Percentiles rank a stretch among this genome's conserved stretches.
These are phyloP conservation scores for Pythium dissimile DNA, from an alignment of 352 stramenopile genomes.

Conservation along the genomic window DNA sequence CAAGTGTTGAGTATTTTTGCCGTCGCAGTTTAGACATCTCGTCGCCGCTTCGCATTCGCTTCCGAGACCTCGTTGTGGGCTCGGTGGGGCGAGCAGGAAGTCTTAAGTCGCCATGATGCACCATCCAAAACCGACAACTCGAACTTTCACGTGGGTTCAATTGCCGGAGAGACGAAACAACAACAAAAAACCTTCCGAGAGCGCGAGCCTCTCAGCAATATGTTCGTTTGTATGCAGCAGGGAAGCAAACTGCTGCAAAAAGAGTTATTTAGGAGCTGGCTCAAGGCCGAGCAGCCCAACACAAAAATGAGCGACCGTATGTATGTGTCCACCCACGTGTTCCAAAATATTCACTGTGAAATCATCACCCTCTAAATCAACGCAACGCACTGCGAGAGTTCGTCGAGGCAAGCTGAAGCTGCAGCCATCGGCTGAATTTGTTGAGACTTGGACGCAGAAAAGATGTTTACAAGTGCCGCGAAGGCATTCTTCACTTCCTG, in stretches of 20 bases:
- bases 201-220: not conserved
- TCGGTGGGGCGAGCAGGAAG: conserved; percentile 44
- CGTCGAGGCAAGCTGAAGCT: conserved; percentile 52
- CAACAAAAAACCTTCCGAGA: not conserved
- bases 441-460: conserved; percentile 43
- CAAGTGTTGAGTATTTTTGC: conserved; percentile 51
- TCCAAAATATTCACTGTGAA: not conserved
- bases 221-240: conserved; percentile 17
- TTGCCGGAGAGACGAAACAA: not conserved
- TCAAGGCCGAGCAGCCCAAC: not conserved
- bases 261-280: conserved; percentile 20
- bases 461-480: conserved; percentile 46
- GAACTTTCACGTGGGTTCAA: not conserved
- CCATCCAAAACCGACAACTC: too few relatives aligned
- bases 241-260: not conserved
- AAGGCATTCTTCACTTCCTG: conserved; percentile 45
- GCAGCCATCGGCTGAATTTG: conserved; percentile 31
- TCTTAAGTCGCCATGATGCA: conserved; percentile 40
- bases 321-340: conserved; percentile 3
- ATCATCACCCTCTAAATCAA: conserved; percentile 18
- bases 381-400: conserved; percentile 31
- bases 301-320: conserved; percentile 19
- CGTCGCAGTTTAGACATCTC: conserved; percentile 66
- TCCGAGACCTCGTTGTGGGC: conserved; percentile 62
- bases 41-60: conserved; percentile 49